Conservation (phyloP, 306 rosid genomes). For the Urtica urens region DNA sequence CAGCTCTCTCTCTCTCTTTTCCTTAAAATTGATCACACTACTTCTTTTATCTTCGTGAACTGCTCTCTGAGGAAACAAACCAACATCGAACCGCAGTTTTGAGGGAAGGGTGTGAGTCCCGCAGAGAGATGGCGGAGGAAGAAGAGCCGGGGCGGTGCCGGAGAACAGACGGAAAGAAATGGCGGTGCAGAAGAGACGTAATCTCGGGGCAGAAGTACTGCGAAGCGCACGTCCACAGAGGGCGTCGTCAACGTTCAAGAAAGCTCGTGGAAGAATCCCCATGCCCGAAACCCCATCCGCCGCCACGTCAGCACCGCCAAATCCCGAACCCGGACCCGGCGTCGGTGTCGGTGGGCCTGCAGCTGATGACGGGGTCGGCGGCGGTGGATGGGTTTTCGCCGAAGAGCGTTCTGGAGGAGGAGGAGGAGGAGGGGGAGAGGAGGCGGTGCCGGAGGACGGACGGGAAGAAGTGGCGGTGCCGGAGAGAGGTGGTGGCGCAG, state of each 20-base stretch:
- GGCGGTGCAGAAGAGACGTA: constrained; percentile 54
- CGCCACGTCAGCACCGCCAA: not conserved
- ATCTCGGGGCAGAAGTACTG: constrained; percentile 62
- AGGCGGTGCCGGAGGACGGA: constrained; percentile 81
- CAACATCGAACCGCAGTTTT: no score
- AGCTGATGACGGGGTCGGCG: constrained; percentile 20
- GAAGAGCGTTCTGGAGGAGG: constrained; percentile 71
- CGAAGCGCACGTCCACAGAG: constrained; percentile 75
- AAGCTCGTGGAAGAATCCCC: constrained; percentile 82
- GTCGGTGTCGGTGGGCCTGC: constrained; percentile 24
- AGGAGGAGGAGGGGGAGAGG: constrained; percentile 35
- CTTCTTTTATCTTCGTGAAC: not conserved
- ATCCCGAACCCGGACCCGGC: constrained; percentile 16
- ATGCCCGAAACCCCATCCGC: constrained; percentile 15
- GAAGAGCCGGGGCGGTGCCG: constrained; percentile 74
- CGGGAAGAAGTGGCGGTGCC: constrained; percentile 87
- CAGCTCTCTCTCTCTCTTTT: constrained; percentile 12
- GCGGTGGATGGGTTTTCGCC: constrained; percentile 57
- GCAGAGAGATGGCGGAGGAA: constrained; percentile 35
- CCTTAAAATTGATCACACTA: not conserved
- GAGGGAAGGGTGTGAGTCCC: constrained; percentile 29
- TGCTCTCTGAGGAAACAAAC: no score
- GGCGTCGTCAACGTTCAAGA: constrained; percentile 94
- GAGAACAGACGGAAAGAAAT: constrained; percentile 93
- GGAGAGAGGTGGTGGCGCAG: constrained; percentile 39